Percentiles rank a stretch among this genome's conserved stretches.
These are phyloP conservation scores for Phytophthora litchii DNA, from an alignment of 352 stramenopile species.

Conservation along the genomic window DNA sequence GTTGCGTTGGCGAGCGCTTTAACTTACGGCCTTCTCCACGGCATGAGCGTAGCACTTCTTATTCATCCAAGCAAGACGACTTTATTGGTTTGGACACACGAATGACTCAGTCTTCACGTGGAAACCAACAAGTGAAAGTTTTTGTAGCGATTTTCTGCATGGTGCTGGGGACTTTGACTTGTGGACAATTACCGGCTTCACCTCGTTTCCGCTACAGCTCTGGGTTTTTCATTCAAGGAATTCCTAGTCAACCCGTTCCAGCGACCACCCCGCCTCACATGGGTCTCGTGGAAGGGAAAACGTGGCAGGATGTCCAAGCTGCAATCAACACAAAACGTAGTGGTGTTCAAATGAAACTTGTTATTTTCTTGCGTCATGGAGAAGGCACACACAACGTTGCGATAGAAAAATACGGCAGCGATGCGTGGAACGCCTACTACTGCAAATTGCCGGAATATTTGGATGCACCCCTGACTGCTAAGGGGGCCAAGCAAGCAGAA, in stretches of 20 bases:
- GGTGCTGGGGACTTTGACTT: conserved; percentile 7
- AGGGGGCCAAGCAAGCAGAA: conserved; percentile 25
- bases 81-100: conserved; percentile 11
- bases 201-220: conserved; percentile 17
- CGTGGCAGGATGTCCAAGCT: conserved; percentile 32
- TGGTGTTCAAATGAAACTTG: conserved; percentile 21
- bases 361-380: conserved; percentile 37
- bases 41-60: too few relatives aligned
- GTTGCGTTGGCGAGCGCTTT: conserved; percentile 4
- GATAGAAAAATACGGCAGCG: conserved; percentile 33
- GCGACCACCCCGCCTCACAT: conserved; percentile 25
- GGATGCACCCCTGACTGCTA: conserved; percentile 29
- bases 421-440: conserved; percentile 35
- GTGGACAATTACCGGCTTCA: conserved; percentile 1
- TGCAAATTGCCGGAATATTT: conserved; percentile 33
- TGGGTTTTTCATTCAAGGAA: conserved; percentile 33
- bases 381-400: conserved; percentile 38
- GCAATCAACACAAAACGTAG: conserved; percentile 8
- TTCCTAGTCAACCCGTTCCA: conserved; percentile 10
- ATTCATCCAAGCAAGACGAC: conserved; percentile 1
- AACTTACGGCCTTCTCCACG: too few relatives aligned
- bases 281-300: conserved; percentile 34
- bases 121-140: not conserved
- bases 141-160: conserved; percentile 1
- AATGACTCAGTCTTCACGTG: not conserved